A percentile compares a stretch with the other conserved stretches of the same genome.
These are phyloP conservation scores for Fusarium graminum DNA, from an alignment of 2,329 filamentous ascomycete species.

Conservation along the genomic window DNA sequence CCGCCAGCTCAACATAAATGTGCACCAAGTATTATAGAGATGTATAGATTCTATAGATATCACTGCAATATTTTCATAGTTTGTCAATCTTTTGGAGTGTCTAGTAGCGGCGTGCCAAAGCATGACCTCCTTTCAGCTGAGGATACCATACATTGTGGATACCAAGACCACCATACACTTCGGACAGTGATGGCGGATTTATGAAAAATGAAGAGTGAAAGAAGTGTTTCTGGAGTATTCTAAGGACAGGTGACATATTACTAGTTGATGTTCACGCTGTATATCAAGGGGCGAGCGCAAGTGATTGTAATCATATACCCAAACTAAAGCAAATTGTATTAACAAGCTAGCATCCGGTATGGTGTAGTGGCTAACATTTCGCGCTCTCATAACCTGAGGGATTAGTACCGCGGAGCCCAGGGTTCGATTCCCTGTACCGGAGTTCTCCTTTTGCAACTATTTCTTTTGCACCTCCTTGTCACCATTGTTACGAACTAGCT, in stretches of 20 bases:
- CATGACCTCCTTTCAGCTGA: not conserved
- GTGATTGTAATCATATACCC: rapidly evolving
- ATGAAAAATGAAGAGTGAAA: too few relatives aligned
- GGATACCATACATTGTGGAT: not conserved
- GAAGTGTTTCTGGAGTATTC: too few relatives aligned
- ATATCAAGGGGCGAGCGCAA: too few relatives aligned
- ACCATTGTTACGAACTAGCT: too few relatives aligned
- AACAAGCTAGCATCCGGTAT: constrained; percentile 45
- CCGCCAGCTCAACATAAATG: not conserved
- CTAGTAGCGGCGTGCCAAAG: not conserved
- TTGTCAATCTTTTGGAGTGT: not conserved
- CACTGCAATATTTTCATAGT: not conserved
- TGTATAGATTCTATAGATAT: not conserved
- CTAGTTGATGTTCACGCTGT: too few relatives aligned
- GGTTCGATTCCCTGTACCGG: too few relatives aligned
- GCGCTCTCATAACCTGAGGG: constrained; percentile 49
- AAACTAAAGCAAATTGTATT: rapidly evolving
- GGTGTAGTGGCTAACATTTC: constrained; percentile 54
- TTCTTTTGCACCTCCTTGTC: too few relatives aligned
- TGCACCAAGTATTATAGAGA: not conserved
- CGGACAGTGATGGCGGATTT: not conserved
- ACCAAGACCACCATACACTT: not conserved
- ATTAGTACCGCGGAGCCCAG: too few relatives aligned
- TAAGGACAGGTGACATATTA: too few relatives aligned
- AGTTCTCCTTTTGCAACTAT: too few relatives aligned